phyloP scores from a whole-genome alignment of 2,329 filamentous ascomycete genomes.

The Pestalotiopsis sp. region DNA sequence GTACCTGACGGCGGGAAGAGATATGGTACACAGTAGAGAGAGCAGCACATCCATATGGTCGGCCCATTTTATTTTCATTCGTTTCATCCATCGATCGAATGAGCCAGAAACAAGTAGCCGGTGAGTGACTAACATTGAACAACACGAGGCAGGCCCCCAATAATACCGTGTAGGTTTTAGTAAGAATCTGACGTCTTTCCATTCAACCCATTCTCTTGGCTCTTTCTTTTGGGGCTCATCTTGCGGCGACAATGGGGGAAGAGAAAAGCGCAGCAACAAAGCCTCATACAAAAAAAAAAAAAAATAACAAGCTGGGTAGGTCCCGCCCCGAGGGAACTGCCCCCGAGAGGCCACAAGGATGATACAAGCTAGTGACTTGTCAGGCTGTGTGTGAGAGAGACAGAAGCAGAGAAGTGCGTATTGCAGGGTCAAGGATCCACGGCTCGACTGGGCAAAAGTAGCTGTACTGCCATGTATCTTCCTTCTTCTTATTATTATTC shows the following conservation, averaged over 20 bases:
- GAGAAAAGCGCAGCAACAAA: neutral
- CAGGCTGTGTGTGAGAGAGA: conserved; percentile 8
- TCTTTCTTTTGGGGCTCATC: neutral
- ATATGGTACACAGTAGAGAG: too few relatives aligned
- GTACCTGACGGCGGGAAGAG: too few relatives aligned
- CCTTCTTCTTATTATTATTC: neutral
- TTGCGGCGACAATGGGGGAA: neutral
- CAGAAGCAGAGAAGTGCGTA: neutral
- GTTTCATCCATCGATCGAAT: too few relatives aligned
- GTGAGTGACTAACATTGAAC: too few relatives aligned
- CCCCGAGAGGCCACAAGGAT: conserved; percentile 3
- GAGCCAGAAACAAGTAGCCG: too few relatives aligned
- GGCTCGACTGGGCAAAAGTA: neutral
- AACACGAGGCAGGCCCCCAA: neutral
- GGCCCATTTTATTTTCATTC: too few relatives aligned
- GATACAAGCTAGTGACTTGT: conserved; percentile 3
- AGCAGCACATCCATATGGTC: too few relatives aligned
- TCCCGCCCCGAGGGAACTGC: neutral
- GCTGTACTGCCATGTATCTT: neutral
- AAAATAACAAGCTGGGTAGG: neutral
- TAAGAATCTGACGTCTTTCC: neutral
- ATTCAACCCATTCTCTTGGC: neutral
- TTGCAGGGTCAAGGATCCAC: conserved; percentile 9
- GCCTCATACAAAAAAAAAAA: neutral
- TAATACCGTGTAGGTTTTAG: neutral